Base-by-base conservation (phyloP, 495 filamentous ascomycete species). In the Podospora conica region DNA sequence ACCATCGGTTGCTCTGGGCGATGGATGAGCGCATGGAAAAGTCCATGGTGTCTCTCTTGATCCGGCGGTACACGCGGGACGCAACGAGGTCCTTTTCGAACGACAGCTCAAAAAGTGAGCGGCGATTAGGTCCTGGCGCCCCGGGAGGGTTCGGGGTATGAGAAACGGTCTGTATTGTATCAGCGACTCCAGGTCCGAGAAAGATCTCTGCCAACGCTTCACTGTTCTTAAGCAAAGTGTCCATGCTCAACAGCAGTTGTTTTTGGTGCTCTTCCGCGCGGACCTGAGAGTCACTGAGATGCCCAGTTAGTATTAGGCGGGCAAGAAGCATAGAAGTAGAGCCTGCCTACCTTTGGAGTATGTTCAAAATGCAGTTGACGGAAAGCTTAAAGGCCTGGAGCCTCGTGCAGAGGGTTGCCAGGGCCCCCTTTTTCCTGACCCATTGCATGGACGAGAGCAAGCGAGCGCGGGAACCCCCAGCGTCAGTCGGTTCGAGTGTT, bases 401-500 rank as follows among this genome's bases (percentile, higher is more conserved):
- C 15, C 55, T 60, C 21, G 21, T 28, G 24, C 23, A 60, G 3
- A 60, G n/a, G 0, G 15, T 20, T 3, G 25, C 12, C 25, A 60
- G n/a, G 7, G 58, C 15, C 22, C 58, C 58, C 58, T 60, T 60
- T 20, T 60, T 60, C n/a, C 58, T 31, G 22, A 60, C 58, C 58
- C 58, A 60, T 28, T 60, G 58, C 58, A 60, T 60, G 9, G 58
- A 60, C 25, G 58, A 60, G 10, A 25, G 28, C 58, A 60, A 60
- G 58, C 58, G 58, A 28, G 58, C 58, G 1, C 58, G 24, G 2
- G 58, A 60, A 5, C 58, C 25, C 5, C 21, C n/a, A 10, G 11
- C 9, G 0, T 60, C 58, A 8, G 55, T 11, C 21, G 55, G 55
- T 2, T n/a, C 21, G 21, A 56, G 23, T 24, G 55, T 56, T 18